Conservation (phyloP, 495 filamentous ascomycete species). For the Daldinia decipiens region DNA sequence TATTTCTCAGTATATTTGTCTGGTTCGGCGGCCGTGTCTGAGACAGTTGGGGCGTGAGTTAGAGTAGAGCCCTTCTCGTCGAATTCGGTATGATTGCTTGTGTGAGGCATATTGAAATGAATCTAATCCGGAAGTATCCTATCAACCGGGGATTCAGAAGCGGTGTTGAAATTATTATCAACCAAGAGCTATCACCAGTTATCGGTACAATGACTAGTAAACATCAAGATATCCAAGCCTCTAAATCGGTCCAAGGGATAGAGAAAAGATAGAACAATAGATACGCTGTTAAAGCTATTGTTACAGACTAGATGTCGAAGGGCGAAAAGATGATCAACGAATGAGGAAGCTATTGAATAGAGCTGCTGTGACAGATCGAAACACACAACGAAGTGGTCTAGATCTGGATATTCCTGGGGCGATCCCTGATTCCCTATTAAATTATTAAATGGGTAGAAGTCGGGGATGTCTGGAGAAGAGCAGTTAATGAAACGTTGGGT, state of each 20-base stretch:
- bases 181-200: constrained; percentile 1
- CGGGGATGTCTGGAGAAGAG: constrained; percentile 30
- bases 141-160: background rate
- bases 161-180: background rate
- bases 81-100: constrained; percentile 23
- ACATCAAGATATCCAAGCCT: constrained; percentile 1
- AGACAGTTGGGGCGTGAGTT: constrained; percentile 42
- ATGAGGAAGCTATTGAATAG: constrained; percentile 14
- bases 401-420: constrained; percentile 17
- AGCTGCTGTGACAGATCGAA: constrained; percentile 18
- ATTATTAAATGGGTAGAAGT: constrained; percentile 33
- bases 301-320: background rate
- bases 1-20: constrained; percentile 38
- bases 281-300: background rate
- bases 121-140: constrained; percentile 1
- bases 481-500: constrained; percentile 14
- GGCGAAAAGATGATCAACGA: constrained; percentile 16
- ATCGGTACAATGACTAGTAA: background rate
- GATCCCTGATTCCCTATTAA: constrained; percentile 22
- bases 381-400: constrained; percentile 43
- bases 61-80: constrained; percentile 43
- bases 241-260: background rate
- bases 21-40: constrained; percentile 38
- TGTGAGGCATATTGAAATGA: constrained; percentile 32
- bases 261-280: background rate